phyloP scores from a whole-genome alignment of 2,329 filamentous ascomycete species.

The Immersiporthe knoxdaviesiana region DNA sequence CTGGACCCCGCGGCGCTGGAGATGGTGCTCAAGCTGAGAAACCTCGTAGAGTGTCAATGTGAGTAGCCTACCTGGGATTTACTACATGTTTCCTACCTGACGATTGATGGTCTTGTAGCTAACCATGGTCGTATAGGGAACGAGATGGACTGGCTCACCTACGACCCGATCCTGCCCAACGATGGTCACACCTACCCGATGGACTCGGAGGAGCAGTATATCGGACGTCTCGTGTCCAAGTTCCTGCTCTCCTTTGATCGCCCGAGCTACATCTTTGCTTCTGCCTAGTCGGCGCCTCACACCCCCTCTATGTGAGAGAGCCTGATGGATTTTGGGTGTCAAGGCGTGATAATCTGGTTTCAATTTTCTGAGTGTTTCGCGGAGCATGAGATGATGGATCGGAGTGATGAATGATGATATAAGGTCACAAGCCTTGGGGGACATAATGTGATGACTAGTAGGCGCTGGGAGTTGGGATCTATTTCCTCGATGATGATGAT shows the following conservation, averaged over 20 bases:
- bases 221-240: slow-evolving; percentile 55
- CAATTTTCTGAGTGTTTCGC: background rate
- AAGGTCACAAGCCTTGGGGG: background rate
- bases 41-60: slow-evolving; percentile 50
- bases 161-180: slow-evolving; percentile 51
- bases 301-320: slow-evolving; percentile 1
- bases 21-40: slow-evolving; percentile 50
- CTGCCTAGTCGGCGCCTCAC: background rate
- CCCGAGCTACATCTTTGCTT: slow-evolving; percentile 52
- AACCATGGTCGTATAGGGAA: slow-evolving; percentile 35
- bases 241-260: slow-evolving; percentile 60
- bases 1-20: slow-evolving; percentile 51
- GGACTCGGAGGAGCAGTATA: slow-evolving; percentile 55
- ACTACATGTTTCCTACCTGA: too few relatives aligned
- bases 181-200: slow-evolving; percentile 50
- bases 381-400: background rate
- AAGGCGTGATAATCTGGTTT: background rate
- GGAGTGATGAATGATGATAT: slow-evolving; percentile 3
- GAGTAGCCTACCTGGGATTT: slow-evolving; percentile 47
- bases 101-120: background rate
- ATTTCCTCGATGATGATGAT: background rate
- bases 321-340: background rate
- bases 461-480: slow-evolving; percentile 1
- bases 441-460: background rate
- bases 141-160: slow-evolving; percentile 50